Conservation (phyloP, 225 moss, liverwort and hornwort genomes). For the Antitrichia curtipendula region DNA sequence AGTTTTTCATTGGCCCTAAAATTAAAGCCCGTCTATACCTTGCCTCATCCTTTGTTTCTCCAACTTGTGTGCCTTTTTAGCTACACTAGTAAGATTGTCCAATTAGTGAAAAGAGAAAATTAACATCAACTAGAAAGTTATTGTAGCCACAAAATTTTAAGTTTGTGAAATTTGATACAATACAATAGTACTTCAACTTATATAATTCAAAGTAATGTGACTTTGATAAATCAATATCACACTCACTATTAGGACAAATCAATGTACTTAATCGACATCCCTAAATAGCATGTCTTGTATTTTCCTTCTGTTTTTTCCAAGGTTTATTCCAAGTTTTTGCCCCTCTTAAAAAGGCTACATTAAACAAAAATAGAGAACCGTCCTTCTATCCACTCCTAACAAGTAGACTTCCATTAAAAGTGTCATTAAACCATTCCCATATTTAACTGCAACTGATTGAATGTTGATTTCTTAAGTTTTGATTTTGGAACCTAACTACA, state of each 20-base stretch:
- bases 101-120: no score
- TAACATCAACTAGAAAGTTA: background rate
- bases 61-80: background rate
- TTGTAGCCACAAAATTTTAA: rapidly evolving
- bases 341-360: background rate
- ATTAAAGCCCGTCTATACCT: background rate
- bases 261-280: background rate
- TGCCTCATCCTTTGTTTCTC: background rate
- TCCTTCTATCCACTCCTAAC: rapidly evolving
- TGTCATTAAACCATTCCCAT: no score
- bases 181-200: background rate
- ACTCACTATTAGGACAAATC: background rate
- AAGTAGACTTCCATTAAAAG: no score
- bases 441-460: no score
- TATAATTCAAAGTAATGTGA: background rate
- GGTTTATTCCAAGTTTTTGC: background rate
- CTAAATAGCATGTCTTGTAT: background rate
- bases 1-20: rapidly evolving
- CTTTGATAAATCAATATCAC: background rate
- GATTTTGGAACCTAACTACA: rapidly evolving
- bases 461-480: no score
- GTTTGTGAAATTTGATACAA: background rate
- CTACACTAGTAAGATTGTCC: no score
- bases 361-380: no score
- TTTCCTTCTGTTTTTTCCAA: rapidly evolving